Base-by-base conservation (phyloP, 345 rosid species). In the Hypericum perforatum region DNA sequence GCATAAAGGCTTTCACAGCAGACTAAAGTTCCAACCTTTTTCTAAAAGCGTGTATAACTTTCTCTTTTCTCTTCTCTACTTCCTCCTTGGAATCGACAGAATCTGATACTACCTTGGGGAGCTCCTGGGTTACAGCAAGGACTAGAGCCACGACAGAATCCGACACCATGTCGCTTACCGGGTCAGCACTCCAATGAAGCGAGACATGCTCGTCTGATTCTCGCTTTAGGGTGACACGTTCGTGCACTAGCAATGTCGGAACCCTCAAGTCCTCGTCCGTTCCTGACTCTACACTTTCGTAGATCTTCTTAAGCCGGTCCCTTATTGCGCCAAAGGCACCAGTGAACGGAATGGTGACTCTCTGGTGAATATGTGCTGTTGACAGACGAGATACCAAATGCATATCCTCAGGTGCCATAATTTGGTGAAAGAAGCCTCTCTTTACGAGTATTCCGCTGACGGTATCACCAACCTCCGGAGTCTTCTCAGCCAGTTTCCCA, bases 401-500 rank as follows among this genome's bases (percentile, higher is more conserved):
- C 53, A 91, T 92, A 72, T 91, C 98, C 52, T 81, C 98, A 1
- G 96, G 88, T 37, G 95, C 95, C 98, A 91, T 91, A 53, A 91
- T 87, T 76, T 91, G 98, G 65, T 82, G 85, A 44, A 95, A 75
- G 70, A 87, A 91, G 37, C 92, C 92, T 74, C 87, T 87, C 89
- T 91, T 91, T 29, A 81, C 92, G 22, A 87, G 82, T 59, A 85
- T 72, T 16, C 92, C 96, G 41, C 86, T 82, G 29, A 85, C 98
- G 11, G 80, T 68, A 41, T 91, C 95, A 5, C 88, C 92, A 13
- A 64, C 82, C 37, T 75, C 89, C 0, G 95, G 98, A 8, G 88
- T 85, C 66, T 74, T 82, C 51, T 82, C 96, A 1, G 96, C 98
- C 46, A 85, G 71, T 59, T 76, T 87, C 40, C 98, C 92, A 7